These are phyloP conservation scores for Trypanosoma scelopori DNA, from an alignment of 208 protist genomes.

Conservation along the genomic window DNA sequence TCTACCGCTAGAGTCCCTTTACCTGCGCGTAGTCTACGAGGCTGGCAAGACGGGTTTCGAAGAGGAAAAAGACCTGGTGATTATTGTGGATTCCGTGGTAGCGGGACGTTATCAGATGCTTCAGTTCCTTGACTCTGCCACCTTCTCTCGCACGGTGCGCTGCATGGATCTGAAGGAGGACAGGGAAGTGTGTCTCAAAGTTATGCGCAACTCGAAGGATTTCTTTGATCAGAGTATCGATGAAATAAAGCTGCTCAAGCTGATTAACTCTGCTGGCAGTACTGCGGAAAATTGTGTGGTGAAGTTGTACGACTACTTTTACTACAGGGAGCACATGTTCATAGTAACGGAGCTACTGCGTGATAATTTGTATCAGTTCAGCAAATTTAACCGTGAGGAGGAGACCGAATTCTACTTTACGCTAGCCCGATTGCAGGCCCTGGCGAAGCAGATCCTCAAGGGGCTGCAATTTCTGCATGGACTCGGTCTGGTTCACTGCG, in stretches of 20 bases:
- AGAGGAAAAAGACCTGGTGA: slow-evolving; percentile 70
- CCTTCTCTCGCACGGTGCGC: slow-evolving; percentile 84
- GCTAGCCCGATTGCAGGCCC: slow-evolving; percentile 70
- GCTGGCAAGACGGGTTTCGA: slow-evolving; percentile 73
- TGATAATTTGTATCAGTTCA: slow-evolving; percentile 92
- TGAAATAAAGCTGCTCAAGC: slow-evolving; percentile 92
- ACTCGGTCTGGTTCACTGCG: slow-evolving; percentile 84
- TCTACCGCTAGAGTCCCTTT: slow-evolving; percentile 43
- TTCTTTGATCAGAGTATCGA: slow-evolving; percentile 95
- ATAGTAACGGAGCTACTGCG: slow-evolving; percentile 92
- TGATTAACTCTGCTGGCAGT: slow-evolving; percentile 77
- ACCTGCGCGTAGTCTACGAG: slow-evolving; percentile 66
- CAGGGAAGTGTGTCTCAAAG: slow-evolving; percentile 88
- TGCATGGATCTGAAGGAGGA: slow-evolving; percentile 69
- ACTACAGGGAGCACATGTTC: slow-evolving; percentile 92
- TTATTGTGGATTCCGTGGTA: slow-evolving; percentile 68
- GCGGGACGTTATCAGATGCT: slow-evolving; percentile 86
- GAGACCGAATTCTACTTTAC: slow-evolving; percentile 82
- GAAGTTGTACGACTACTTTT: slow-evolving; percentile 88
- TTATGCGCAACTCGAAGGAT: slow-evolving; percentile 94
- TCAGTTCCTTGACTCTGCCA: slow-evolving; percentile 80
- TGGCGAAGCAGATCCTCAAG: slow-evolving; percentile 69
- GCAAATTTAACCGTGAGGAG: slow-evolving; percentile 67
- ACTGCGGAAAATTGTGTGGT: slow-evolving; percentile 73
- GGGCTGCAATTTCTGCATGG: slow-evolving; percentile 79